These are phyloP conservation scores for Paracamarosporium sp. DNA, from an alignment of 2,329 filamentous ascomycete genomes.

Conservation along the genomic window DNA sequence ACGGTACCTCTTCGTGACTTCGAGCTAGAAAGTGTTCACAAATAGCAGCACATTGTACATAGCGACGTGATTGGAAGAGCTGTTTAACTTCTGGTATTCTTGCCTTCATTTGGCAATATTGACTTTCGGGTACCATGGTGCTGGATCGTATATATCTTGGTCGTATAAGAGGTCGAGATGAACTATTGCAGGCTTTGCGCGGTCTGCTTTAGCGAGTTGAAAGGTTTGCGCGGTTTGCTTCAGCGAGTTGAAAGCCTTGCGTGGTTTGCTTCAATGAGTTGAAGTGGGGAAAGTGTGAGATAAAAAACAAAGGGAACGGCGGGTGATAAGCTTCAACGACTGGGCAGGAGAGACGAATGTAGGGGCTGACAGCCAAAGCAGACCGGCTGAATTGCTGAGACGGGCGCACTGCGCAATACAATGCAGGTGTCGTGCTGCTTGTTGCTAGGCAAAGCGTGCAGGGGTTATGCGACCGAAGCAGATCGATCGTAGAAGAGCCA, in stretches of 20 bases:
- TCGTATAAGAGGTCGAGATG: neutral
- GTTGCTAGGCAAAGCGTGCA: neutral
- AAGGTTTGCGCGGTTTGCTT: neutral
- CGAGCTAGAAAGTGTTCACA: conserved; percentile 34
- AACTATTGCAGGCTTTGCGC: neutral
- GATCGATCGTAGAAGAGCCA: neutral
- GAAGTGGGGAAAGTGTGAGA: neutral
- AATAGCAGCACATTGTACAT: conserved; percentile 42
- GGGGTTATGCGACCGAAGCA: neutral
- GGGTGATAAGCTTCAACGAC: neutral
- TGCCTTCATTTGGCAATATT: conserved; percentile 27
- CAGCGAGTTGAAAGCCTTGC: neutral
- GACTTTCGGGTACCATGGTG: conserved; percentile 22
- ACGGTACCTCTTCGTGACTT: conserved; percentile 28
- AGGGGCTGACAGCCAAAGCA: neutral
- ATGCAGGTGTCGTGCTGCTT: neutral
- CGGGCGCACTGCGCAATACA: neutral
- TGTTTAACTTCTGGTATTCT: conserved; percentile 37
- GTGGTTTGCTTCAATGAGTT: neutral
- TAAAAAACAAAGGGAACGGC: neutral
- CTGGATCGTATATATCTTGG: neutral
- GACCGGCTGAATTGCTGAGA: conserved; percentile 5
- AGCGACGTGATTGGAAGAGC: conserved; percentile 42
- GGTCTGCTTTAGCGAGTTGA: neutral
- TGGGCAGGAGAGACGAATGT: neutral